Evolutionary conservation across 2,329 filamentous ascomycete species (phyloP).

Genomic region (Claviceps purpurea): DNA sequence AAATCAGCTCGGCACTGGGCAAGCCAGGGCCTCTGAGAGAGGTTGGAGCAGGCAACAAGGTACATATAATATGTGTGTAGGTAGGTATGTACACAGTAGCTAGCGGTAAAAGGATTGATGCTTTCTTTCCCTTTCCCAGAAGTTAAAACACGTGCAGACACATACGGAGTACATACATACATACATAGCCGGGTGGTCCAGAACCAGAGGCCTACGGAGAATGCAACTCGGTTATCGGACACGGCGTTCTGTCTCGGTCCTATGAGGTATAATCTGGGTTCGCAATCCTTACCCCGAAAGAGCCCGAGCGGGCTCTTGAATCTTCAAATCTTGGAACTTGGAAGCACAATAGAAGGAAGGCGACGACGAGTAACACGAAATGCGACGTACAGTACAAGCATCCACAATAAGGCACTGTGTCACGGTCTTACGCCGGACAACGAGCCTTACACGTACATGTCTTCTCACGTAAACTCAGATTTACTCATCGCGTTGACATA

Average conservation of each 20-base stretch:
- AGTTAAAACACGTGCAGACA: not conserved
- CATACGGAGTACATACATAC: not conserved
- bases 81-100: too few relatives aligned
- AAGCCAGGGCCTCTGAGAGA: too few relatives aligned
- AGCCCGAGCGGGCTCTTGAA: not conserved
- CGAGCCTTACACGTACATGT: too few relatives aligned
- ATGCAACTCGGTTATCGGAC: not conserved
- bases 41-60: too few relatives aligned
- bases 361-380: not conserved
- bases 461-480: too few relatives aligned
- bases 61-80: too few relatives aligned
- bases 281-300: not conserved
- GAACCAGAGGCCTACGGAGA: not conserved
- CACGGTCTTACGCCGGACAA: too few relatives aligned
- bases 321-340: not conserved
- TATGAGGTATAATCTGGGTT: not conserved
- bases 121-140: too few relatives aligned
- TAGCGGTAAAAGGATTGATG: too few relatives aligned
- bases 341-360: not conserved
- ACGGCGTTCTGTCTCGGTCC: not conserved
- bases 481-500: too few relatives aligned
- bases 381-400: not conserved
- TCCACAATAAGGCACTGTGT: too few relatives aligned
- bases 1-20: too few relatives aligned
- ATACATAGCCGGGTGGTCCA: not conserved